phyloP scores from a whole-genome alignment of 1,284 basidiomycete species.

The Pterulicium gracile region DNA sequence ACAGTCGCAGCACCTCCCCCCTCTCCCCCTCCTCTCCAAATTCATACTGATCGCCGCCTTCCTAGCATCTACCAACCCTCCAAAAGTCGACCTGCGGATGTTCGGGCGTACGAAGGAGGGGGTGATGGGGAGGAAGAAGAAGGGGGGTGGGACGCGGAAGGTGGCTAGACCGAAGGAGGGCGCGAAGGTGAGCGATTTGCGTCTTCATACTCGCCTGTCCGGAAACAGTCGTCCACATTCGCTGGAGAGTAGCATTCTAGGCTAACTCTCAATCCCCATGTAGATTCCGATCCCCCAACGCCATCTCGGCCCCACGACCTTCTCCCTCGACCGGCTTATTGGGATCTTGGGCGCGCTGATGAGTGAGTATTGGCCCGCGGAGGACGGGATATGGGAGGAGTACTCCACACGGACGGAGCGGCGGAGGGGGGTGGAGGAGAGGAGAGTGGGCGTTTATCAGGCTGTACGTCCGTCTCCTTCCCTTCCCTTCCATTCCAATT shows the following conservation, averaged over 20 bases:
- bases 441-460: background rate
- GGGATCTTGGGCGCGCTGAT: constrained; percentile 78
- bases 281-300: constrained; percentile 57
- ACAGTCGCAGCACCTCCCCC: constrained; percentile 10
- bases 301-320: constrained; percentile 71
- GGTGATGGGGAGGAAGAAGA: constrained; percentile 53
- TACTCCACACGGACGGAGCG: too few species aligned
- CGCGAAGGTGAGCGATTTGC: constrained; percentile 31
- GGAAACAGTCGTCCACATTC: too few species aligned
- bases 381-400: too few species aligned
- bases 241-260: too few species aligned
- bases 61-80: constrained; percentile 80
- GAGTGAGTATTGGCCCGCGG: background rate
- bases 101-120: constrained; percentile 47
- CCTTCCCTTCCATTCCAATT: too few species aligned
- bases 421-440: too few species aligned
- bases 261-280: background rate
- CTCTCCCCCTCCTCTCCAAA: constrained; percentile 53
- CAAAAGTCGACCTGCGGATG: constrained; percentile 72
- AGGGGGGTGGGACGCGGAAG: constrained; percentile 25
- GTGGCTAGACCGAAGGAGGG: constrained; percentile 23
- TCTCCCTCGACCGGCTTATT: constrained; percentile 74
- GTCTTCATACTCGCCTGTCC: too few species aligned
- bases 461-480: background rate
- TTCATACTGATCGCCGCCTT: constrained; percentile 78